Conservation (phyloP, 352 stramenopile species). For the Pythium insidiosum region DNA sequence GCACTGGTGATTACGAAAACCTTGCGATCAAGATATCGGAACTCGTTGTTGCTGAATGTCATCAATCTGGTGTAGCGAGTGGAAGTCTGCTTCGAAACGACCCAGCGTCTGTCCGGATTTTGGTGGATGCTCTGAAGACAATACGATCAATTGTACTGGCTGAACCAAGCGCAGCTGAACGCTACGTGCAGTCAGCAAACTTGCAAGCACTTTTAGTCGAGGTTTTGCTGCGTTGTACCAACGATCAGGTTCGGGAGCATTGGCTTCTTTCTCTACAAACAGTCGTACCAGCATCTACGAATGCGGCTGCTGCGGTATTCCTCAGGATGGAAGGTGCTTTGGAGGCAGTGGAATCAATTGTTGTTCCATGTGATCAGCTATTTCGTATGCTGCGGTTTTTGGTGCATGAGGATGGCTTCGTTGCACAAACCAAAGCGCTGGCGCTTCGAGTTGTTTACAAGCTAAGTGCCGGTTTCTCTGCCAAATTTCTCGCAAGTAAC, state of each 20-base stretch:
- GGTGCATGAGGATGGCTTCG: conserved; percentile 44
- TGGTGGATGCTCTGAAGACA: conserved; percentile 80
- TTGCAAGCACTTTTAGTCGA: too few species aligned
- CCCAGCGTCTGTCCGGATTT: conserved; percentile 48
- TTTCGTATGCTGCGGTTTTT: conserved; percentile 62
- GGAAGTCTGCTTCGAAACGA: conserved; percentile 14
- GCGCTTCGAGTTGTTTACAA: conserved; percentile 48
- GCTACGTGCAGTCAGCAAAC: conserved; percentile 71
- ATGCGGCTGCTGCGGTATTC: conserved; percentile 25
- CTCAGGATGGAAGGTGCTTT: conserved; percentile 6
- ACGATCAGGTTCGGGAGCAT: conserved; percentile 76
- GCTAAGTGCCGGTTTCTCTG: conserved; percentile 59
- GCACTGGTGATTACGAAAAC: conserved; percentile 59
- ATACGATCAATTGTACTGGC: conserved; percentile 75
- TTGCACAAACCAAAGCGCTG: conserved; percentile 40
- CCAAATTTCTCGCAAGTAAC: conserved; percentile 73
- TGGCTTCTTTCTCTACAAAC: conserved; percentile 78
- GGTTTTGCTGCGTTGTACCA: conserved; percentile 55
- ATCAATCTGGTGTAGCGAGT: conserved; percentile 27
- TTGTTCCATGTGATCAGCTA: conserved; percentile 61
- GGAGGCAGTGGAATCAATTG: too few species aligned
- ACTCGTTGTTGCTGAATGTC: conserved; percentile 68
- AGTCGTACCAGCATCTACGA: too few species aligned
- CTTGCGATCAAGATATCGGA: conserved; percentile 73
- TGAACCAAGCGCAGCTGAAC: conserved; percentile 46